Base-by-base conservation (phyloP, 78 protist species). In the Paratrimastix pyriformis region DNA sequence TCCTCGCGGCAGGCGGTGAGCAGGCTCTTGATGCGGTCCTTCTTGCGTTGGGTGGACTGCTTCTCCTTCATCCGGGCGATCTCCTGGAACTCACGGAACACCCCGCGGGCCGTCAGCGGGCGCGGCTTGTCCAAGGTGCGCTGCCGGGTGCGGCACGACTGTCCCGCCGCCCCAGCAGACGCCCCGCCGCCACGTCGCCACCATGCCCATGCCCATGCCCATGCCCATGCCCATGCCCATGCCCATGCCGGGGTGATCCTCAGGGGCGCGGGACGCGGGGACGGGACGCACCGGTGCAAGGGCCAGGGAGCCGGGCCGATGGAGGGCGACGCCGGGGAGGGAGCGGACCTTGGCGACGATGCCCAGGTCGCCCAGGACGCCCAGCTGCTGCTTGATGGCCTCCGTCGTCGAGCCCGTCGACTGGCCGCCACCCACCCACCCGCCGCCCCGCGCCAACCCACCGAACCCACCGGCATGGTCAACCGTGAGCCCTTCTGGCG, bases 341-440 rank as follows among this genome's bases (percentile, higher is more conserved):
- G n/a, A n/a, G n/a, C n/a, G 8, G 29, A 46, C 29, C 60, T 74
- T 68, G 38, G 96, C 94, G 15, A 94, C 76, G 24, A 15, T 43
- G 40, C 96, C 98, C 0, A 92, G 85, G 75, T 94, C 98, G 21
- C 98, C 98, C 3, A 24, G 55, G 26, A 58, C 52, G 29, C 76
- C 77, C 24, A 68, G n/a, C 33, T 71, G 73, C 6, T 66, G 72
- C 73, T 85, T 84, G 45, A 94, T 21, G 4, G 33, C 29, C 24
- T 39, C 72, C 11, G 35, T 43, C 0, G 80, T 55, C 18, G 84
- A 30, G 13, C 94, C 95, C 0, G 90, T 80, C 21, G 89, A n/a
- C n/a, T n/a, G n/a, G n/a, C n/a, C n/a, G n/a, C n/a, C n/a, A n/a
- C n/a, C n/a, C n/a, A n/a, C n/a, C n/a, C n/a, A n/a, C n/a, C n/a